These are phyloP conservation scores for Magnolia sinica DNA, from an alignment of 164 flowering plant species.

Conservation along the genomic window DNA sequence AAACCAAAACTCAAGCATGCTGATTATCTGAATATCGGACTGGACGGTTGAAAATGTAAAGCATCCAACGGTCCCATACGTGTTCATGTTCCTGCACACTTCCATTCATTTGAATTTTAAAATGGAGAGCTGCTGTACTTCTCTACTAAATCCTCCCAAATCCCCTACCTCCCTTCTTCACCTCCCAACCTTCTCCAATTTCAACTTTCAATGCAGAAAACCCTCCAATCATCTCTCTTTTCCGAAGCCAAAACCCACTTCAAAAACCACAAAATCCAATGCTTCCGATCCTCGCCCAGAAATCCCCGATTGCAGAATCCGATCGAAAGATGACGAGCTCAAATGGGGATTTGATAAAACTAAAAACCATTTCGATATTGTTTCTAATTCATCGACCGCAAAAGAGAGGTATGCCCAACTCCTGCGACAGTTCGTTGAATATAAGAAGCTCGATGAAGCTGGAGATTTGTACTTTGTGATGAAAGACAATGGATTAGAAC, in stretches of 20 bases:
- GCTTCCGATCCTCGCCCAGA: not conserved
- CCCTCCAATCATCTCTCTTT: not conserved
- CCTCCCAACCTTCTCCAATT: not conserved
- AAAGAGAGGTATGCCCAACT: not conserved
- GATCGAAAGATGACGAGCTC: too few relatives aligned
- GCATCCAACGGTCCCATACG: too few relatives aligned
- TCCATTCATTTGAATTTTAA: not conserved
- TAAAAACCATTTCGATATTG: not conserved
- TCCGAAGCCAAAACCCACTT: not conserved
- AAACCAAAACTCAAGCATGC: too few relatives aligned
- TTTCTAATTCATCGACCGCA: not conserved
- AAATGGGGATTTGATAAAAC: not conserved
- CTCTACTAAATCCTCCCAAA: not conserved
- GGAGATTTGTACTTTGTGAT: slow-evolving; percentile 6
- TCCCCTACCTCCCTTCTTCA: not conserved
- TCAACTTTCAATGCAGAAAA: not conserved
- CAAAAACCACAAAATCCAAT: not conserved
- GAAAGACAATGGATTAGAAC: slow-evolving; percentile 10
- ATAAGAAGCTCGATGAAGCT: slow-evolving; percentile 4
- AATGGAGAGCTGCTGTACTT: slow-evolving; percentile 5
- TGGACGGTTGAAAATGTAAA: too few relatives aligned
- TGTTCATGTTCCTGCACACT: too few relatives aligned
- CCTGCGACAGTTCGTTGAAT: slow-evolving; percentile 3
- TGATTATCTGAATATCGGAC: too few relatives aligned
- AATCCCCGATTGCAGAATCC: not conserved